Percentiles rank a stretch among this genome's conserved stretches.
Conservation (phyloP, 2,329 filamentous ascomycete genomes). For the Paradendryphiella salina region DNA sequence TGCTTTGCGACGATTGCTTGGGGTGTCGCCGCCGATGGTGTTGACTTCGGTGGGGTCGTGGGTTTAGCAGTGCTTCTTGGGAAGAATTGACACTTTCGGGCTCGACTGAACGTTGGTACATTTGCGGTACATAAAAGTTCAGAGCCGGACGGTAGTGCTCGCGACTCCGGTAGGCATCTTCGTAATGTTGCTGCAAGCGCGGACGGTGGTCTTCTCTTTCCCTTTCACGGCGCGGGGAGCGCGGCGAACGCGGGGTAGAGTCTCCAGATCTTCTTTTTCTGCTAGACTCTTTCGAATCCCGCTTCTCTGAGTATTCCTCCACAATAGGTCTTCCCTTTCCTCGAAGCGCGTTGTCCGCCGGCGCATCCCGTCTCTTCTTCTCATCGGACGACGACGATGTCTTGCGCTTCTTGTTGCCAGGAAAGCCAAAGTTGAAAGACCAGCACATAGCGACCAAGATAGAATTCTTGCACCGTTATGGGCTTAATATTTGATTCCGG, state of each 20-base stretch:
- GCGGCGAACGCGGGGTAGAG: slow-evolving; percentile 20
- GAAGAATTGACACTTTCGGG: slow-evolving; percentile 36
- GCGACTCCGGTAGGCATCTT: slow-evolving; percentile 21
- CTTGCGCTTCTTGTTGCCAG: slow-evolving; percentile 38
- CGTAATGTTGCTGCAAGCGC: slow-evolving; percentile 23
- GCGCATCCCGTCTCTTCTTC: slow-evolving; percentile 38
- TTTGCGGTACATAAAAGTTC: slow-evolving; percentile 33
- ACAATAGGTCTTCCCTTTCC: slow-evolving; percentile 30
- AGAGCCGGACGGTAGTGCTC: slow-evolving; percentile 28
- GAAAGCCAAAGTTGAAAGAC: slow-evolving; percentile 41
- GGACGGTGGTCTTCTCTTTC: slow-evolving; percentile 28
- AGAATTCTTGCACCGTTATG: slow-evolving; percentile 32
- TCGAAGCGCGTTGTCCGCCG: slow-evolving; percentile 28
- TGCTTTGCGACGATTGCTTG: slow-evolving; percentile 41
- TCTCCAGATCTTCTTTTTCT: slow-evolving; percentile 34
- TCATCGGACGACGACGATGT: slow-evolving; percentile 30
- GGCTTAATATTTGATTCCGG: slow-evolving; percentile 25
- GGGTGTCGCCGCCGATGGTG: slow-evolving; percentile 40
- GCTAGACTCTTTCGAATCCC: slow-evolving; percentile 33
- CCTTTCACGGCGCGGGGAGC: slow-evolving; percentile 30
- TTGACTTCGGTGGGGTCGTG: slow-evolving; percentile 41
- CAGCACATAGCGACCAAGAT: slow-evolving; percentile 44
- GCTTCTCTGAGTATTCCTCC: slow-evolving; percentile 38
- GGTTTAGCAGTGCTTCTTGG: slow-evolving; percentile 43
- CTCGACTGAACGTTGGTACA: slow-evolving; percentile 36